Base-by-base conservation (phyloP, 441 rosid species). In the Adansonia grandidieri region DNA sequence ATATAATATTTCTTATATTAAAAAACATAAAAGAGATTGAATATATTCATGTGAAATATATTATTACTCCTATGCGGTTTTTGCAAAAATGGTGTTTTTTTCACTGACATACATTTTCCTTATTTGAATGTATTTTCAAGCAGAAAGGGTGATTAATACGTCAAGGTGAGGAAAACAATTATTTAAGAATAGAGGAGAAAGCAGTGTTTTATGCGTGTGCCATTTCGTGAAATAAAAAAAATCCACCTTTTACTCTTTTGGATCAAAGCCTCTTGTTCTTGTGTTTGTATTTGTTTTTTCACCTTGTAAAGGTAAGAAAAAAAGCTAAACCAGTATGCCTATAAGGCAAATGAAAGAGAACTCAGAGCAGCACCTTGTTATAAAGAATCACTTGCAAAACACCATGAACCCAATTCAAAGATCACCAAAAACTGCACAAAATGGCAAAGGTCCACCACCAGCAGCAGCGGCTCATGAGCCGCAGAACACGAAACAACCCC, bases 261-360 rank as follows among this genome's bases (percentile, higher is more conserved):
- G 79, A 75, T 73, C 42, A 37, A 74, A 10, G 64, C 66, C 63
- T 44, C 60, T 63, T 69, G 78, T 72, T 78, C 54, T 47, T 65
- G 74, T 81, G 42, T 58, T 65, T 62, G 71, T 48, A 47, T 40
- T 77, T 67, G 63, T 73, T 82, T 78, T 73, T 82, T 78, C 61
- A 61, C 75, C 28, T 66, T 48, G 44, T 20, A 54, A 37, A 76
- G 75, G 3, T 15, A 15, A 60, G 65, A 53, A 74, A 72, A 50
- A 75, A 71, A 57, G 64, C 50, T 19, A 7, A 37, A 72, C 60
- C 79, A 82, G 80, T 84, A 91, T 92, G 99, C 97, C 98, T 81
- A 82, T 85, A 79, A 85, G 96, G 91, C 93, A 86, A 81, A 90
- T 94, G 96, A 94, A 92, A 84, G 98, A 96, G 77, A 83, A 80